Evolutionary conservation across 1,284 basidiomycete species (phyloP), one percentile per base, ranked within the genome.

Genomic region (Exobasidium rhododendri): DNA sequence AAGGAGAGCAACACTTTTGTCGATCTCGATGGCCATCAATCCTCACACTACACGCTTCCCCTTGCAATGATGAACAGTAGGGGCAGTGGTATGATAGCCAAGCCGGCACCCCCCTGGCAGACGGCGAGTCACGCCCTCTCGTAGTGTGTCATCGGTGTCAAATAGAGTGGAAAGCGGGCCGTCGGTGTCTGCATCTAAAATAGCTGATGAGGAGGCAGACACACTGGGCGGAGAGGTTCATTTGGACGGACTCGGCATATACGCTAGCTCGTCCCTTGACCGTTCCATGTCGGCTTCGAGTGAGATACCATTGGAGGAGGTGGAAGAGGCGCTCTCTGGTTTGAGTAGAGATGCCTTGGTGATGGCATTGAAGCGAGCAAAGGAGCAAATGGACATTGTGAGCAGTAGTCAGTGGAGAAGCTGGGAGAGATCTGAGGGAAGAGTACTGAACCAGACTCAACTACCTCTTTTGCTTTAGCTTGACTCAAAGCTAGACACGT

Each of bases 291-390:
- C 35, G 35, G 17, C 35, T 40, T 40, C 35, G 35, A 17, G 35
- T 43, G 71, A 74, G n/a, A 74, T 75, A 10, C 64, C 72, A 7
- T 69, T 57, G 45, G 66, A 72, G 44, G 71, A 73, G 45, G 67
- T 75, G 24, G 70, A 74, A 63, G 50, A 58, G 31, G 71, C 71
- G n/a, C 65, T 75, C 47, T 50, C 63, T 24, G 72, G 66, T 20
- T 55, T 71, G 4, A 54, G 63, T 22, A 61, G 68, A 14, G 70
- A 73, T 24, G 71, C 74, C 31, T 66, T 75, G 31, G 68, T 75
- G 2, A 29, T 69, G 26, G 73, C 73, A 1, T 60, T 75, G 0
- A 68, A 67, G 7, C 62, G 71, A n/a, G 69, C 71, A 22, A 75
- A 75, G 46, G 68, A 69, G 54, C 66, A 74, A 26, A 74, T 75